Evolutionary conservation across 2,329 filamentous ascomycete genomes (phyloP).

Genomic region (Waltergamsia citrina): DNA sequence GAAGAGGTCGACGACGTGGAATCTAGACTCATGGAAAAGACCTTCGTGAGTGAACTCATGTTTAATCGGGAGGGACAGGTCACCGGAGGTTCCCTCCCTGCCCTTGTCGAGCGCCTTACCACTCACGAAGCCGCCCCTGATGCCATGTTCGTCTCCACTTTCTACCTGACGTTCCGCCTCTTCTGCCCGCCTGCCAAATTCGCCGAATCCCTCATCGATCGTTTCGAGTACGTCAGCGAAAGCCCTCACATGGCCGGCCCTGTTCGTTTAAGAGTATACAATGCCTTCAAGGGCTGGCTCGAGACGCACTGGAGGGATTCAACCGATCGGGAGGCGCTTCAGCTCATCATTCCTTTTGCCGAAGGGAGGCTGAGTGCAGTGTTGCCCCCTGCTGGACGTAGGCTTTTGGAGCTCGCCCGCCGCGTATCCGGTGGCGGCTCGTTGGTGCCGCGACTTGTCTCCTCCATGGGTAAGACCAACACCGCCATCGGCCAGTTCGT

Average conservation of each 20-base stretch:
- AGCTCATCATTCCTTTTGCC: constrained; percentile 72
- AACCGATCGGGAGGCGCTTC: constrained; percentile 67
- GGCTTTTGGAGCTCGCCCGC: constrained; percentile 69
- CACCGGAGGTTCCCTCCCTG: constrained; percentile 82
- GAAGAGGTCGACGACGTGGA: constrained; percentile 77
- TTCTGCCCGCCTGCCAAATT: constrained; percentile 78
- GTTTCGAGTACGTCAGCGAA: constrained; percentile 86
- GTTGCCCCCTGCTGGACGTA: constrained; percentile 68
- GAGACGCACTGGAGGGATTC: constrained; percentile 90
- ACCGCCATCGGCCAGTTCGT: constrained; percentile 64
- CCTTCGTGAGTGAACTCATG: constrained; percentile 82
- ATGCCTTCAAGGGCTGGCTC: constrained; percentile 94
- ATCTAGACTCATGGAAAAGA: constrained; percentile 79
- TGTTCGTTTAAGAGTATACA: constrained; percentile 85
- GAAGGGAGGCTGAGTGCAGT: constrained; percentile 57
- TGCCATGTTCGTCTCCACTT: constrained; percentile 82
- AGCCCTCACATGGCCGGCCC: constrained; percentile 64
- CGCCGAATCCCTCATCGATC: constrained; percentile 73
- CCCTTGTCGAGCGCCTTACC: constrained; percentile 88
- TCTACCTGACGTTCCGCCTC: constrained; percentile 91
- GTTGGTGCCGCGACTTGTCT: constrained; percentile 73
- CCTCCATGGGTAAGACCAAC: constrained; percentile 81
- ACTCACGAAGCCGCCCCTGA: constrained; percentile 90
- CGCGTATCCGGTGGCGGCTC: constrained; percentile 68
- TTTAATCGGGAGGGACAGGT: constrained; percentile 92